Conservation (phyloP, 2,329 filamentous ascomycete genomes). For the Microsporum audouinii region DNA sequence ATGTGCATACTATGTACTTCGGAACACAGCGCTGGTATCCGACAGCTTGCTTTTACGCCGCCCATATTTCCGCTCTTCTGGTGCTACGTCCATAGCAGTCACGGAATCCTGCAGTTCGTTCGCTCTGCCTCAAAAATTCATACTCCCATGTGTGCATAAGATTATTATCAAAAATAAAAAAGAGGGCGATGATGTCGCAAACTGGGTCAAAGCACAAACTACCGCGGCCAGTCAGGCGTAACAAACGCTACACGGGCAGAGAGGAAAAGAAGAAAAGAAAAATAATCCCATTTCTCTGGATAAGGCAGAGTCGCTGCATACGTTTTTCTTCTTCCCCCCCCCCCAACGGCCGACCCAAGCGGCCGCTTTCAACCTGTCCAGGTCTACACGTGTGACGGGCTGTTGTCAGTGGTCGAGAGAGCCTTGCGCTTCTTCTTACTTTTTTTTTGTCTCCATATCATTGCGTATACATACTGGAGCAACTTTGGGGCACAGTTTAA, state of each 20-base stretch:
- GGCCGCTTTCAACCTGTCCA: background rate
- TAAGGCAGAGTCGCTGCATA: background rate
- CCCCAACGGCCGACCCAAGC: background rate
- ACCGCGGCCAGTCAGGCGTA: background rate
- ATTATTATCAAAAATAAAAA: no score
- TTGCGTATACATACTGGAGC: background rate
- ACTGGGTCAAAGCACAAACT: background rate
- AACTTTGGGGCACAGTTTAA: background rate
- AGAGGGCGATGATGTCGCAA: no score
- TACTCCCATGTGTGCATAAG: no score
- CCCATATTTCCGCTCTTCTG: background rate
- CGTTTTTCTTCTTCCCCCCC: background rate
- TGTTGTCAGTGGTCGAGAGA: background rate
- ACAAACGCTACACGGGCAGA: background rate
- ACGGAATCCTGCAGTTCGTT: background rate
- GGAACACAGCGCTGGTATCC: background rate
- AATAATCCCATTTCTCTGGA: background rate
- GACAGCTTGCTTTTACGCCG: background rate
- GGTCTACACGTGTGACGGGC: background rate
- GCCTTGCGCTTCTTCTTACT: background rate
- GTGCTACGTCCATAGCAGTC: background rate
- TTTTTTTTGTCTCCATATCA: background rate
- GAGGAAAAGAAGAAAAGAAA: background rate
- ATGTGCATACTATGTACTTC: background rate
- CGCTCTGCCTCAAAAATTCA: no score